These are phyloP conservation scores for Panicum miliaceum DNA, from an alignment of 176 grass and related monocot genomes.

Conservation along the genomic window DNA sequence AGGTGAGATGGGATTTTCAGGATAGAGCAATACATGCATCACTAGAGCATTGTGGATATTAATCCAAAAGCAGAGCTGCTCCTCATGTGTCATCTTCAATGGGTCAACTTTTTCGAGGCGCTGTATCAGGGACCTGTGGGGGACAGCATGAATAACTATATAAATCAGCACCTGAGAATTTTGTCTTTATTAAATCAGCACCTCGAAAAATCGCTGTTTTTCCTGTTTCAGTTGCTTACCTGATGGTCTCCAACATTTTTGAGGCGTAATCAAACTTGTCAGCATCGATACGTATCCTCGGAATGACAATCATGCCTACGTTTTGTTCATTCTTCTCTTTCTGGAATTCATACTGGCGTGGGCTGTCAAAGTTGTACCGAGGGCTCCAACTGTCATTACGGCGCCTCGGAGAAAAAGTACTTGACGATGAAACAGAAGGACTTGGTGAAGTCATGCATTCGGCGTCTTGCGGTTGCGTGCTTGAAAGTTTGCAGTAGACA, in stretches of 20 bases:
- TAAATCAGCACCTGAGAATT: constrained; percentile 29
- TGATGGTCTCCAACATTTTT: constrained; percentile 84
- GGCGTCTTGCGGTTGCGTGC: constrained; percentile 38
- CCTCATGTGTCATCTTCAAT: constrained; percentile 72
- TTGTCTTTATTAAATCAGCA: not conserved
- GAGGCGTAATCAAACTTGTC: constrained; percentile 89
- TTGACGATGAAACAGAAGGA: constrained; percentile 73
- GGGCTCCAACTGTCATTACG: constrained; percentile 69
- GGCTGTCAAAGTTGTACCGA: constrained; percentile 57
- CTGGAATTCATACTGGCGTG: constrained; percentile 39
- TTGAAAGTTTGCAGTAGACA: constrained; percentile 81
- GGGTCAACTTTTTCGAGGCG: constrained; percentile 77
- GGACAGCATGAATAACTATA: constrained; percentile 27
- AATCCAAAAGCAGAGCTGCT: constrained; percentile 87
- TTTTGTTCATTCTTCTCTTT: constrained; percentile 55
- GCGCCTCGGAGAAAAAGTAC: constrained; percentile 65
- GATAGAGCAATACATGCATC: constrained; percentile 77
- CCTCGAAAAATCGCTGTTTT: not conserved
- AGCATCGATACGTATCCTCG: constrained; percentile 76
- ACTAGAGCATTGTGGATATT: constrained; percentile 87
- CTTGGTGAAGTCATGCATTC: constrained; percentile 50
- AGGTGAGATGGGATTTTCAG: not conserved
- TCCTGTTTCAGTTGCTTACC: constrained; percentile 49
- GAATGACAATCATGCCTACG: constrained; percentile 69
- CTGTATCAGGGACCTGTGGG: constrained; percentile 72